phyloP scores from a whole-genome alignment of 345 rosid species.

The Sonneratia alba region DNA sequence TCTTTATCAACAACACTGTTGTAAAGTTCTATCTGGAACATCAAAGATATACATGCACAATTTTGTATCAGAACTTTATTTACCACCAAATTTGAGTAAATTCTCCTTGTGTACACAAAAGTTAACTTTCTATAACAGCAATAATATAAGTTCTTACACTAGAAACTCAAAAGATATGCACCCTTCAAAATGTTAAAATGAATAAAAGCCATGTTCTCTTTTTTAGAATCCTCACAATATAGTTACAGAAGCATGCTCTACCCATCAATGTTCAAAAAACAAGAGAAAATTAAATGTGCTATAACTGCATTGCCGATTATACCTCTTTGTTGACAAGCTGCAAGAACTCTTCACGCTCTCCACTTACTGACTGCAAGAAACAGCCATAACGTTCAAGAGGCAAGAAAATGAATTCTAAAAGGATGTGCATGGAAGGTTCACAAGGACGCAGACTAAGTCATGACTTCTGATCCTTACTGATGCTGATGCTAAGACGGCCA shows the following conservation, averaged over 20 bases:
- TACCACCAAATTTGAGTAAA: background rate
- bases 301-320: conserved; percentile 4
- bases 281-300: background rate
- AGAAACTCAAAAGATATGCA: background rate
- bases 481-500: conserved; percentile 89
- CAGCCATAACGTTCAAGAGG: conserved; percentile 13
- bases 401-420: background rate
- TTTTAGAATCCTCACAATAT: background rate
- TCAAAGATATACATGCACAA: background rate
- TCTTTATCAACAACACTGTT: conserved; percentile 73
- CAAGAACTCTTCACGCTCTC: conserved; percentile 86
- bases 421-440: background rate
- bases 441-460: conserved; percentile 8
- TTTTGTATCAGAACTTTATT: background rate
- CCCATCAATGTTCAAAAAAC: background rate
- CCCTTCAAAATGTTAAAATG: background rate
- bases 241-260: background rate
- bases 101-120: background rate
- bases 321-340: conserved; percentile 89
- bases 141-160: background rate
- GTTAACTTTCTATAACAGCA: background rate
- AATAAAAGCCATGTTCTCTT: background rate
- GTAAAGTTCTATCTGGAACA: conserved; percentile 69
- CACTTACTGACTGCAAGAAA: conserved; percentile 67
- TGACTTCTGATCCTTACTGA: conserved; percentile 46